phyloP scores from a whole-genome alignment of 345 rosid genomes.

The Adansonia digitata region DNA sequence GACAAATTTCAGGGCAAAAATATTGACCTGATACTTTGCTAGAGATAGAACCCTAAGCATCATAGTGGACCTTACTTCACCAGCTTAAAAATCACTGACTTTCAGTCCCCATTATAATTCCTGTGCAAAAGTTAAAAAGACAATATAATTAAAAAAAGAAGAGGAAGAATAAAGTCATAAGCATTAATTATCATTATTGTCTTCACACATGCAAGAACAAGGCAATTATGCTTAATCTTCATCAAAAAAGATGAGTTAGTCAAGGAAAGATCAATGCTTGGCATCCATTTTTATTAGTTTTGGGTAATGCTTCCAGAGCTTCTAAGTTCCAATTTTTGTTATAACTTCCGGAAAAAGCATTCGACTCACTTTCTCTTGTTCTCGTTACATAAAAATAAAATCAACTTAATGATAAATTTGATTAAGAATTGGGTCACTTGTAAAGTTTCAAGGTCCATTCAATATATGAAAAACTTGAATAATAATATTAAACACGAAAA shows the following conservation, averaged over 20 bases:
- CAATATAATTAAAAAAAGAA: conserved; percentile 3
- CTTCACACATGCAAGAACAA: not conserved
- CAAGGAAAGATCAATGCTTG: not conserved
- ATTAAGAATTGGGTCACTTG: too few species aligned
- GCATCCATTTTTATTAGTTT: not conserved
- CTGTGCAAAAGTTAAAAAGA: conserved; percentile 25
- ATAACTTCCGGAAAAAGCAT: not conserved
- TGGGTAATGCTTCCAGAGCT: too few species aligned
- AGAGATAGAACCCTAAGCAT: conserved; percentile 33
- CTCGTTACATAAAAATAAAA: too few species aligned
- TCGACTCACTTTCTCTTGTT: too few species aligned
- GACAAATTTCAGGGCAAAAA: conserved; percentile 60
- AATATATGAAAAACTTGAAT: too few species aligned
- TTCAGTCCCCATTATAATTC: conserved; percentile 55
- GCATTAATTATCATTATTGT: not conserved
- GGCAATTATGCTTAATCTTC: not conserved
- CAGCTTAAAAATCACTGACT: conserved; percentile 59
- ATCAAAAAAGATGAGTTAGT: not conserved
- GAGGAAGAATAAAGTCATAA: not conserved
- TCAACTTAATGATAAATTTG: too few species aligned
- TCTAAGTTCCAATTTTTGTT: too few species aligned
- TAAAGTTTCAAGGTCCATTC: too few species aligned
- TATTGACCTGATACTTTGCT: conserved; percentile 69
- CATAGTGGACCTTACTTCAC: not conserved
- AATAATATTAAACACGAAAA: too few species aligned